Evolutionary conservation across 768 basidiomycete species (phyloP), one percentile per base, ranked within the genome.

Genomic region (Trametes coccinea): DNA sequence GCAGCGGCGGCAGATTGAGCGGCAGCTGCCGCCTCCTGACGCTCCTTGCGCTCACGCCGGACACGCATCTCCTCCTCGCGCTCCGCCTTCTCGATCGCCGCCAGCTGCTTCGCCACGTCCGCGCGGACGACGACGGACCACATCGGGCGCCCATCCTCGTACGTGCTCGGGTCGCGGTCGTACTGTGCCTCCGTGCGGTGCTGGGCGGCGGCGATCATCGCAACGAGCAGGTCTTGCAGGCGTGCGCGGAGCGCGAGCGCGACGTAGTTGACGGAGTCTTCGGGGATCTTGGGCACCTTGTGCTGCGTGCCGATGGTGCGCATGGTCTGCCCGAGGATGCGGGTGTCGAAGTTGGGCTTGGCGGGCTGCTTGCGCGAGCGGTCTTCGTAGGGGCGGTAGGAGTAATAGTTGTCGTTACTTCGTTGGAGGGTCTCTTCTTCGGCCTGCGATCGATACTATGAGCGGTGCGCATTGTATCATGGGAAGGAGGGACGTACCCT

Each of bases 341-440:
- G 80, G 1, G 84, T 80, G 70, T 92, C 87, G 61, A 95, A 90
- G 34, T 84, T 78, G 4, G 90, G 88, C 31, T 79, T 85, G 0
- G 74, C 70, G 2, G 90, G 86, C 70, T 93, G 92, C 70, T 90
- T 92, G 49, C 84, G 84, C 3, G 88, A 83, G 11, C 92, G 88
- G 74, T 94, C 93, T 72, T 91, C 88, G 67, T 84, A 87, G 0
- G 83, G 74, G 11, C 89, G 84, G 69, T 86, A 89, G 16, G 82
- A 62, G 47, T 84, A 82, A 63, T 85, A 87, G 46, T 80, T 81
- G 60, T 87, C 84, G 58, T 86, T 80, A 3, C 80, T 77, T 43
- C 88, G 80, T 66, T 92, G 90, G 5, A 93, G 75, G 3, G 83
- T 80, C 72, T 93, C 93, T 76, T 94, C 92, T 73, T 94, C 93